phyloP scores from a whole-genome alignment of 2,329 filamentous ascomycete species.

The Calonectria fujianensis region DNA sequence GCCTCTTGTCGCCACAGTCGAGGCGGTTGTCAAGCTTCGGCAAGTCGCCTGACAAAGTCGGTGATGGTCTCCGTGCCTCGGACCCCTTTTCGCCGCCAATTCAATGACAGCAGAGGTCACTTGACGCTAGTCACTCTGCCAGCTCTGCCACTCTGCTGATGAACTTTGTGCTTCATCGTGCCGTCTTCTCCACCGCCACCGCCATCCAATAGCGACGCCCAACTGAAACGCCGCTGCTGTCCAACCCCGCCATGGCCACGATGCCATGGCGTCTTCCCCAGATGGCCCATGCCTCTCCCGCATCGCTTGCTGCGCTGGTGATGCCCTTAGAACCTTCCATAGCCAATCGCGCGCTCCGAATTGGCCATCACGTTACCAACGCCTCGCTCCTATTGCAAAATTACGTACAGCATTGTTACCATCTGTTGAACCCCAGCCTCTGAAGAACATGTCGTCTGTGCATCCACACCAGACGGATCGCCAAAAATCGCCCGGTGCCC shows the following conservation, averaged over 20 bases:
- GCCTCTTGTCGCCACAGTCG: slow-evolving; percentile 3
- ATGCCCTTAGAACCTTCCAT: slow-evolving; percentile 11
- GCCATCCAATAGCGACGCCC: slow-evolving; percentile 14
- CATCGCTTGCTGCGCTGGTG: slow-evolving; percentile 24
- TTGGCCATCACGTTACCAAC: slow-evolving; percentile 38
- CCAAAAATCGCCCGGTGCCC: slow-evolving; percentile 17
- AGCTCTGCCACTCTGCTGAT: slow-evolving; percentile 25
- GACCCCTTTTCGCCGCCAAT: slow-evolving; percentile 16
- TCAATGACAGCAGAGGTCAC: slow-evolving; percentile 32
- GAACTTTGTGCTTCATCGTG: slow-evolving; percentile 27
- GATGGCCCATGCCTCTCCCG: slow-evolving; percentile 30
- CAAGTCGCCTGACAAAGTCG: slow-evolving; percentile 15
- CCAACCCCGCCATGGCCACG: slow-evolving; percentile 38
- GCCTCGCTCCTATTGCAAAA: slow-evolving; percentile 30
- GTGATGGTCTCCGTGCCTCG: slow-evolving; percentile 16
- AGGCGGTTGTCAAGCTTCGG: slow-evolving; percentile 1
- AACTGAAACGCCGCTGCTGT: slow-evolving; percentile 20
- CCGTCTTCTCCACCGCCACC: slow-evolving; percentile 33
- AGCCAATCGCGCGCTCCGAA: slow-evolving; percentile 29
- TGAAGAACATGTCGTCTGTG: slow-evolving; percentile 32
- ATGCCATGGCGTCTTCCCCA: slow-evolving; percentile 34
- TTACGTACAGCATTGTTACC: slow-evolving; percentile 36
- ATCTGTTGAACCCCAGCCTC: slow-evolving; percentile 18
- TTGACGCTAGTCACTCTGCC: slow-evolving; percentile 36
- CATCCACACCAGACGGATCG: slow-evolving; percentile 20